phyloP scores from a whole-genome alignment of 805 yeast genomes.

The Metschnikowia matae region DNA sequence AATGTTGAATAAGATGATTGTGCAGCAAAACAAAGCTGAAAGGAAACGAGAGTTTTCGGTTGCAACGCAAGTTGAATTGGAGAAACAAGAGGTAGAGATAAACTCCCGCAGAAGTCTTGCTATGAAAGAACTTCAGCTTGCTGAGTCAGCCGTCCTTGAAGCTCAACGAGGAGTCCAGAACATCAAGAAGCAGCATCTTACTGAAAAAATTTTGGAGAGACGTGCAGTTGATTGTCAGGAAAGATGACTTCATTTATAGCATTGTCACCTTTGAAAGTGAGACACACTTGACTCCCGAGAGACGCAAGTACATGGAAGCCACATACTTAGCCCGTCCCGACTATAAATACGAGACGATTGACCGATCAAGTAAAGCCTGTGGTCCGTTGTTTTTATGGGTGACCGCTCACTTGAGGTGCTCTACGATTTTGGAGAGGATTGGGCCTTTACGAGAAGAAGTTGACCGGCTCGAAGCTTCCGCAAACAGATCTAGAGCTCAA shows the following conservation, averaged over 20 bases:
- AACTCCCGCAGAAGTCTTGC: conserved; percentile 51
- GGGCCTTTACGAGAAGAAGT: conserved; percentile 75
- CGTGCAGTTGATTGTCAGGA: conserved; percentile 72
- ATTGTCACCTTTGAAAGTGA: conserved; percentile 74
- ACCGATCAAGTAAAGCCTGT: conserved; percentile 91
- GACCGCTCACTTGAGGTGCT: conserved; percentile 78
- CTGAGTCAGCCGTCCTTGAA: conserved; percentile 79
- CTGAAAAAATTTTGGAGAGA: conserved; percentile 83
- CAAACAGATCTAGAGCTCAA: conserved; percentile 61
- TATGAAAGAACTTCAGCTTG: conserved; percentile 59
- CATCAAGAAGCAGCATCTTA: conserved; percentile 86
- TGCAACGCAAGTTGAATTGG: conserved; percentile 66
- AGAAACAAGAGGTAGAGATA: conserved; percentile 61
- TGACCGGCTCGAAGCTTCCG: conserved; percentile 50
- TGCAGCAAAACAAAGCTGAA: conserved; percentile 89
- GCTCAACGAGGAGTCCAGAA: conserved; percentile 90
- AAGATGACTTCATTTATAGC: conserved; percentile 81
- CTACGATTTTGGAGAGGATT: conserved; percentile 62
- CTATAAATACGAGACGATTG: conserved; percentile 67
- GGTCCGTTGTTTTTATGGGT: conserved; percentile 92
- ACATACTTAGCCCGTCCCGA: conserved; percentile 59
- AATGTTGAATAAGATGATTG: conserved; percentile 71
- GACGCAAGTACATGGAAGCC: conserved; percentile 54
- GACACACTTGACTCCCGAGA: conserved; percentile 46
- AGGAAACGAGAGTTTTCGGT: conserved; percentile 82